These are phyloP conservation scores for Neurospora sp. DNA, from an alignment of 2,329 filamentous ascomycete species.

Conservation along the genomic window DNA sequence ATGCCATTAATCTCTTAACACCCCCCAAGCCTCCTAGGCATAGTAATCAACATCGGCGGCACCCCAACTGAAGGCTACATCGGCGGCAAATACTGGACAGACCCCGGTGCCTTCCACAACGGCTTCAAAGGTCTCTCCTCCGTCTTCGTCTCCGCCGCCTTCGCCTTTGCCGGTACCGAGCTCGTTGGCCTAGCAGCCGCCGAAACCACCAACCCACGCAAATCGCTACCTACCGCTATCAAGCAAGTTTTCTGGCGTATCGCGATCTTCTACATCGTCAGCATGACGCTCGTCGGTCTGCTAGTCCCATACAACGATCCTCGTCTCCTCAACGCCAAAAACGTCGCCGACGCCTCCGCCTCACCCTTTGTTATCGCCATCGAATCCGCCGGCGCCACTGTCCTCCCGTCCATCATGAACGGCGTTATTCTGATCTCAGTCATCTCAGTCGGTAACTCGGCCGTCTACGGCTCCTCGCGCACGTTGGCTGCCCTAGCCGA, in stretches of 20 bases:
- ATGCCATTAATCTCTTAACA: background rate
- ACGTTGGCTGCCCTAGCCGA: slow-evolving; percentile 49
- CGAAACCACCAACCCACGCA: slow-evolving; percentile 59
- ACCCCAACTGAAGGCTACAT: slow-evolving; percentile 44
- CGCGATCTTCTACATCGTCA: slow-evolving; percentile 44
- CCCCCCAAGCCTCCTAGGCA: slow-evolving; percentile 15
- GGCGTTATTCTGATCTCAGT: slow-evolving; percentile 48
- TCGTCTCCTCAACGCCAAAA: slow-evolving; percentile 35
- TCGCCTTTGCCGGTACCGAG: slow-evolving; percentile 64
- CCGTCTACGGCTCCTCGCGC: slow-evolving; percentile 49
- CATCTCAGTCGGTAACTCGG: slow-evolving; percentile 47
- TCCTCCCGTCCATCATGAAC: slow-evolving; percentile 49
- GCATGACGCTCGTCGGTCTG: slow-evolving; percentile 41
- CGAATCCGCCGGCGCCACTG: slow-evolving; percentile 39
- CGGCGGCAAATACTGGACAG: slow-evolving; percentile 39
- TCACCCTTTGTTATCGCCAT: slow-evolving; percentile 51
- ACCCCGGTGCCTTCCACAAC: slow-evolving; percentile 52
- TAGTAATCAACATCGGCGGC: slow-evolving; percentile 35
- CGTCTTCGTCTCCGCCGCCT: slow-evolving; percentile 64
- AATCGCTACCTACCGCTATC: slow-evolving; percentile 68
- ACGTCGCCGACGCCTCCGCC: slow-evolving; percentile 33
- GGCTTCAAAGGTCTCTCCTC: slow-evolving; percentile 67
- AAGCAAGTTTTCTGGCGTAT: slow-evolving; percentile 65
- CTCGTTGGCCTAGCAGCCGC: slow-evolving; percentile 66
- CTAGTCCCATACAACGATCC: slow-evolving; percentile 36